These are phyloP conservation scores for Acidomyces sp. DNA, from an alignment of 495 filamentous ascomycete genomes.

Conservation along the genomic window DNA sequence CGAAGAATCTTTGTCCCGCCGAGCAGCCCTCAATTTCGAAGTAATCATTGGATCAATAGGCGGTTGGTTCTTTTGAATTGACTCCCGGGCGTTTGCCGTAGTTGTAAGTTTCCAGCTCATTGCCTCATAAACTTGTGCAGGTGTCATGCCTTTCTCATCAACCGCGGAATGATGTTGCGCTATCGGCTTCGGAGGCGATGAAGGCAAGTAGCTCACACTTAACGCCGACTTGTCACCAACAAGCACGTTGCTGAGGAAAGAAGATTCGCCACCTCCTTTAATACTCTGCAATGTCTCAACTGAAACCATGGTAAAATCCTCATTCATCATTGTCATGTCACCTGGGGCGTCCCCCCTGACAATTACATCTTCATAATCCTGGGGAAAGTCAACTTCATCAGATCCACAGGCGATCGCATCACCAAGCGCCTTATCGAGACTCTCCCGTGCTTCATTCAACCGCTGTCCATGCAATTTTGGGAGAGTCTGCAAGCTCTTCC, in stretches of 20 bases:
- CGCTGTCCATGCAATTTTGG: conserved; percentile 1
- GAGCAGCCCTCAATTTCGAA: conserved; percentile 5
- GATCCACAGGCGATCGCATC: conserved; percentile 14
- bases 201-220: conserved; percentile 14
- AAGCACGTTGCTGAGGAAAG: not conserved
- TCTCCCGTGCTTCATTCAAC: conserved; percentile 13
- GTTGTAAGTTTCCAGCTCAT: conserved; percentile 14
- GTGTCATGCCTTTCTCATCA: not conserved
- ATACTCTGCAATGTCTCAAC: conserved; percentile 26
- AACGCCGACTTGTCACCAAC: conserved; percentile 9
- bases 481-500: conserved; percentile 1
- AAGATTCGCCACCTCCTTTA: conserved; percentile 4
- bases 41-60: too few relatives aligned
- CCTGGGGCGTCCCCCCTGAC: conserved; percentile 9
- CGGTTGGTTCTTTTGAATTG: not conserved
- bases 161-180: not conserved
- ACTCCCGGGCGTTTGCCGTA: too few relatives aligned
- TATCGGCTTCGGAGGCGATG: conserved; percentile 9
- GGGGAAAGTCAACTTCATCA: not conserved
- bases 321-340: conserved; percentile 26
- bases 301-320: conserved; percentile 31
- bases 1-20: too few relatives aligned
- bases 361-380: conserved; percentile 15
- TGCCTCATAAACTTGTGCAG: conserved; percentile 2
- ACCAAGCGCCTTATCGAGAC: conserved; percentile 11